Evolutionary conservation across 805 yeast genomes (phyloP).

Genomic region (Pichia californica): DNA sequence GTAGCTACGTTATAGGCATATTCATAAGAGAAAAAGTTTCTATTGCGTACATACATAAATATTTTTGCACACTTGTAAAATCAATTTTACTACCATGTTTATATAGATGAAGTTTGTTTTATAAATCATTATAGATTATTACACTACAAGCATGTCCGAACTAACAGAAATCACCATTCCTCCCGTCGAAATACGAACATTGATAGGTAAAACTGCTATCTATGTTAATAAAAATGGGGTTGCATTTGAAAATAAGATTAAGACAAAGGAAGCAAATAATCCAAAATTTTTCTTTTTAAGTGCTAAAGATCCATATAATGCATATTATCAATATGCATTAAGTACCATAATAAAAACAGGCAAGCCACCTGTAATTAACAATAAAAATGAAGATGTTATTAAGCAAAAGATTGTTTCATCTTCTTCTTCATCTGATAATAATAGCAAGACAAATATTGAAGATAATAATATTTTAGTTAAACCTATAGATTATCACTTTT

Average conservation of each 20-base stretch:
- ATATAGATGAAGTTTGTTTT: too few species aligned
- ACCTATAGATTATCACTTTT: constrained; percentile 20
- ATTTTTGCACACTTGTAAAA: too few species aligned
- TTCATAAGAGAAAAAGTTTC: too few species aligned
- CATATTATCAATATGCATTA: constrained; percentile 49
- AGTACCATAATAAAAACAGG: constrained; percentile 26
- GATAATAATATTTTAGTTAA: constrained; percentile 1
- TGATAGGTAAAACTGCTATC: constrained; percentile 65
- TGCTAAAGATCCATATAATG: constrained; percentile 46
- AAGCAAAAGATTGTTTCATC: not conserved
- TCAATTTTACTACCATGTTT: too few species aligned
- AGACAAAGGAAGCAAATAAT: constrained; percentile 37
- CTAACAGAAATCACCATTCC: constrained; percentile 46
- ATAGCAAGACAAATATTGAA: not conserved
- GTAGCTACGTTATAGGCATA: too few species aligned
- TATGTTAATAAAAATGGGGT: constrained; percentile 66
- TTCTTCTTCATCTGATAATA: too few species aligned
- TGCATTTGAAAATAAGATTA: constrained; percentile 55
- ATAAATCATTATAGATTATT: too few species aligned
- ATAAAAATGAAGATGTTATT: not conserved
- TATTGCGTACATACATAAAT: too few species aligned
- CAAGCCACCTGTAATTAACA: constrained; percentile 15
- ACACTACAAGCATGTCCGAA: too few species aligned
- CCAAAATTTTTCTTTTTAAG: constrained; percentile 60
- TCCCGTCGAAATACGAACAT: constrained; percentile 42